Conservation (phyloP, 805 yeast genomes). For the Wickerhamiella kurtzmanii region DNA sequence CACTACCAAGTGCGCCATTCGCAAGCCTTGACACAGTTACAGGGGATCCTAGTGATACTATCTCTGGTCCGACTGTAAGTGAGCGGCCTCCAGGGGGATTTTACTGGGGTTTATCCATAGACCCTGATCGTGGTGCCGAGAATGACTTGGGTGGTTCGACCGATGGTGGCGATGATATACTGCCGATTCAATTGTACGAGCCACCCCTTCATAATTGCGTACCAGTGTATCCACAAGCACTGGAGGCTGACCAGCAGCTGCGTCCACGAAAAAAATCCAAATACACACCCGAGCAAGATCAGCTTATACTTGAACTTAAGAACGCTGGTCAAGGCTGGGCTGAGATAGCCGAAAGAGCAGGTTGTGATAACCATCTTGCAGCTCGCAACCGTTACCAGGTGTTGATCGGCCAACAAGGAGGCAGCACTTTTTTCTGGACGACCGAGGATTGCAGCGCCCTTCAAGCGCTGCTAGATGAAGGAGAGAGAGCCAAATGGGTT, state of each 20-base stretch:
- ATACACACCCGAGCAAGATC: slow-evolving; percentile 56
- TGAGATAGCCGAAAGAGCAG: slow-evolving; percentile 53
- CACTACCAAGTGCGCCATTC: slow-evolving; percentile 4
- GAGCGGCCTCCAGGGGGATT: slow-evolving; percentile 18
- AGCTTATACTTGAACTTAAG: slow-evolving; percentile 46
- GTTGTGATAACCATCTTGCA: slow-evolving; percentile 53
- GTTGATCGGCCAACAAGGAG: slow-evolving; percentile 71
- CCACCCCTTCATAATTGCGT: slow-evolving; percentile 35
- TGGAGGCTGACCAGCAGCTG: slow-evolving; percentile 32
- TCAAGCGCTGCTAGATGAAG: slow-evolving; percentile 46
- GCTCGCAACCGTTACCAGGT: slow-evolving; percentile 72
- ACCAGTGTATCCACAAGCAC: slow-evolving; percentile 32
- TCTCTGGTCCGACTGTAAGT: slow-evolving; percentile 3
- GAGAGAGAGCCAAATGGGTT: slow-evolving; percentile 58
- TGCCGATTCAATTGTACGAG: slow-evolving; percentile 28
- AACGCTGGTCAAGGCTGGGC: slow-evolving; percentile 56
- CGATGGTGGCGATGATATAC: slow-evolving; percentile 5
- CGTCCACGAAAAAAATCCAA: slow-evolving; percentile 52
- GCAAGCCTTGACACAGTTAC: neutral
- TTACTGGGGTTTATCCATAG: slow-evolving; percentile 14
- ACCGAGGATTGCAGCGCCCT: slow-evolving; percentile 39
- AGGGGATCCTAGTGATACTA: neutral
- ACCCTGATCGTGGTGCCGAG: slow-evolving; percentile 4
- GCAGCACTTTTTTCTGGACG: slow-evolving; percentile 53
- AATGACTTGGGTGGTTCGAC: slow-evolving; percentile 12